These are phyloP conservation scores for Maudiozyma serrabonitensis DNA, from an alignment of 805 yeast genomes.

Conservation along the genomic window DNA sequence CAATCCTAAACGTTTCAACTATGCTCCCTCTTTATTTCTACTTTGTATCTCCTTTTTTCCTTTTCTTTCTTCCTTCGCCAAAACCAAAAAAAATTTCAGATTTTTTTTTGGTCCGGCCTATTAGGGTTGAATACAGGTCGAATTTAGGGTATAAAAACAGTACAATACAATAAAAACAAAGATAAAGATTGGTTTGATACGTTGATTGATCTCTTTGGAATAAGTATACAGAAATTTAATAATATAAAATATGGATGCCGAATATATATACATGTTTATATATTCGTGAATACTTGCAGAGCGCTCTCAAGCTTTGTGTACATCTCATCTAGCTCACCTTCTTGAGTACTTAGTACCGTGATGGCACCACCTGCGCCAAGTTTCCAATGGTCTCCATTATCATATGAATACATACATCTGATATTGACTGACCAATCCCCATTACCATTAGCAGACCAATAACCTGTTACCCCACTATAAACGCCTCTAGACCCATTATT, in stretches of 20 bases:
- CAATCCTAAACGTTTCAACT: too few relatives aligned
- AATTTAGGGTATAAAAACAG: too few relatives aligned
- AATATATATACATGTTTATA: neutral
- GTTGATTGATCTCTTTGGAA: too few relatives aligned
- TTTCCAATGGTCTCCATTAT: conserved; percentile 49
- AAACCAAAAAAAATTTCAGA: neutral
- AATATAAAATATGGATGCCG: too few relatives aligned
- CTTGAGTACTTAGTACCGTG: conserved; percentile 74
- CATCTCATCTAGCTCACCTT: conserved; percentile 92
- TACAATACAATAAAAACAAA: too few relatives aligned
- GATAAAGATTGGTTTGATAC: too few relatives aligned
- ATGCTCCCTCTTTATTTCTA: neutral
- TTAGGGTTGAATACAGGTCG: too few relatives aligned
- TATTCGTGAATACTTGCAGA: conserved; percentile 48
- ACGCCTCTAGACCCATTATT: conserved; percentile 48
- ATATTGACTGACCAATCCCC: conserved; percentile 97
- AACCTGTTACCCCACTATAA: conserved; percentile 92
- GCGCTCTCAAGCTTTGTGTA: conserved; percentile 69
- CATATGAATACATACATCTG: conserved; percentile 66
- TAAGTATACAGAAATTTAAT: too few relatives aligned
- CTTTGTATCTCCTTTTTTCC: neutral
- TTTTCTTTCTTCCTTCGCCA: neutral
- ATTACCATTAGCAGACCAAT: conserved; percentile 79
- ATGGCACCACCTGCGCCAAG: conserved; percentile 99
- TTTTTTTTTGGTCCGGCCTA: neutral